Evolutionary conservation across 2,329 filamentous ascomycete genomes (phyloP).

Genomic region (Didymella arachidicola): DNA sequence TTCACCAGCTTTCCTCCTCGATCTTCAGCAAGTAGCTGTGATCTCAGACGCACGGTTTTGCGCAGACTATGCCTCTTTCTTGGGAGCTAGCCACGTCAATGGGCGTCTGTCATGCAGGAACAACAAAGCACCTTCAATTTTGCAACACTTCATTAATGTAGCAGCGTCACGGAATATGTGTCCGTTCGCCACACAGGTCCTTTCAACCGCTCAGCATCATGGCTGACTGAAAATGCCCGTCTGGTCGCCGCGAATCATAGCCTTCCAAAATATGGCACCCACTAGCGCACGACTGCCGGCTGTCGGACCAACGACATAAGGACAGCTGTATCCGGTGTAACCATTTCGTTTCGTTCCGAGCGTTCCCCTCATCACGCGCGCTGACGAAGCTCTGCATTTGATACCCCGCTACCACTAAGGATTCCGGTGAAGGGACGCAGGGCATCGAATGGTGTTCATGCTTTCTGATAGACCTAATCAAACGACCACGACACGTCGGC

Average conservation of each 20-base stretch:
- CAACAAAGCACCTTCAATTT: slow-evolving; percentile 40
- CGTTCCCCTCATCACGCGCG: slow-evolving; percentile 32
- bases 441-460: slow-evolving; percentile 20
- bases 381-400: slow-evolving; percentile 31
- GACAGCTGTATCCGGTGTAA: slow-evolving; percentile 49
- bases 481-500: slow-evolving; percentile 11
- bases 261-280: slow-evolving; percentile 34
- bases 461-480: slow-evolving; percentile 7
- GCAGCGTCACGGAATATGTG: slow-evolving; percentile 39
- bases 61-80: slow-evolving; percentile 27
- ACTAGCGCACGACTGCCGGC: slow-evolving; percentile 30
- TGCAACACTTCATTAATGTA: slow-evolving; percentile 40
- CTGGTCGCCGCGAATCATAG: slow-evolving; percentile 31
- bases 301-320: slow-evolving; percentile 40
- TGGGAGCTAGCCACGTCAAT: slow-evolving; percentile 46
- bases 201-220: slow-evolving; percentile 22
- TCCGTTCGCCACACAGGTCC: slow-evolving; percentile 36
- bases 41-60: slow-evolving; percentile 18
- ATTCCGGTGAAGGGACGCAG: slow-evolving; percentile 41
- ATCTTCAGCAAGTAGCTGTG: slow-evolving; percentile 26
- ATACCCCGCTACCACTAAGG: slow-evolving; percentile 26
- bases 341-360: slow-evolving; percentile 33
- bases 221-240: slow-evolving; percentile 31
- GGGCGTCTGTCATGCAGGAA: slow-evolving; percentile 47
- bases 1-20: slow-evolving; percentile 22